Evolutionary conservation across 371 early-diverging fungal genomes (phyloP), one percentile per base, ranked within the genome.

Genomic region (Smittium culicis): DNA sequence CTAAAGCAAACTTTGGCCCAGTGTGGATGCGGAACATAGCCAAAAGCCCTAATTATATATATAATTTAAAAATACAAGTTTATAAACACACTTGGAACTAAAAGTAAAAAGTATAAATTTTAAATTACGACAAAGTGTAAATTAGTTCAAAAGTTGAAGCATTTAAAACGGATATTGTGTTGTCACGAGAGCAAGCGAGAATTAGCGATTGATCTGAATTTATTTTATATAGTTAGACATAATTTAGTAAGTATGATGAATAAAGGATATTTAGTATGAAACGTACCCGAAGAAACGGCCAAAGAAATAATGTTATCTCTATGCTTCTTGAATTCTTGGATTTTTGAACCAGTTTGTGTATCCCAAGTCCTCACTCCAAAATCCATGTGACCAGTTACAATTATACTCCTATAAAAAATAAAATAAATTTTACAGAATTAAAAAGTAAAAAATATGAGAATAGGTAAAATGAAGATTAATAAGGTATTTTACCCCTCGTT

Each of bases 301-400:
- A 93, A 84, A 27, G 91, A 86, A 5, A 95, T 92, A 59, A 97
- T 85, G 77, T 92, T 94, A 24, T 89, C 92, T 56, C 77, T 79
- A 78, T 97, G 96, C 0, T 90, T 85, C 5, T 86, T 81, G 33
- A 94, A 73, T 69, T 94, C 94, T 65, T 85, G 86, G 34, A 94
- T 82, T 33, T 86, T 84, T 65, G 85, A 85, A 11, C 93, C 92
- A 0, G 89, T 81, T 35, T 85, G 77, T 8, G 89, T 81, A 78
- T 97, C 94, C 96, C 96, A 97, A 29, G 94, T 74, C 14, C 96
- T 84, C 56, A 97, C 67, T 69, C 85, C 90, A 71, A 87, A 87
- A 78, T 97, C 96, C 69, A 96, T 75, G 76, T 97, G 96, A 1
- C 95, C 98, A 71, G 91, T 93, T 11, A 85, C 90, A 54, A 94